Percentiles rank a stretch among this genome's conserved stretches.
Conservation (phyloP, 331 rosid species). For the Malus hybrid region DNA sequence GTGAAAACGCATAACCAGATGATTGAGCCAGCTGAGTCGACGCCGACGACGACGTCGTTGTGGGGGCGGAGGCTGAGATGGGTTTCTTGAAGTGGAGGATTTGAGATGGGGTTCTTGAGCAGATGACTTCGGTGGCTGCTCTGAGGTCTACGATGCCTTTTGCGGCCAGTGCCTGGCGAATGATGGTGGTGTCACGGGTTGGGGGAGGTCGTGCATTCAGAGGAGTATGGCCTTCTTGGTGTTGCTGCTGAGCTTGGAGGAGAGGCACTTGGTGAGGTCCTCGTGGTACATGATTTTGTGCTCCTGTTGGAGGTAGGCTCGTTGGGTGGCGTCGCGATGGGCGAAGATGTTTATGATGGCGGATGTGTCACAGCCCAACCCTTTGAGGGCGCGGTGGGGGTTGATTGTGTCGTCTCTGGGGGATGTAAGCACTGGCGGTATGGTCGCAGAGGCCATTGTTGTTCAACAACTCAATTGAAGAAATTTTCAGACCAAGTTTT, state of each 20-base stretch:
- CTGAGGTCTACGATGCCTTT: conserved; percentile 17
- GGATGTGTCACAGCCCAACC: conserved; percentile 52
- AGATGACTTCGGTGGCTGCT: conserved; percentile 61
- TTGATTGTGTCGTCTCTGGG: conserved; percentile 60
- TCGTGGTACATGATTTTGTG: conserved; percentile 45
- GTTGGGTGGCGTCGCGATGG: conserved; percentile 58
- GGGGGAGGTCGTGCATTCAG: conserved; percentile 64
- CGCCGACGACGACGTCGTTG: conserved; percentile 23
- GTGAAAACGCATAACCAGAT: neutral
- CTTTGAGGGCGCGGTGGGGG: conserved; percentile 79
- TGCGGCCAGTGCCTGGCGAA: conserved; percentile 27
- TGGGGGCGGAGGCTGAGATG: conserved; percentile 41
- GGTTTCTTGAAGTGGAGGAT: conserved; percentile 60
- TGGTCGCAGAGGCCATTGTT: conserved; percentile 19
- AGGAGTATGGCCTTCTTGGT: conserved; percentile 47
- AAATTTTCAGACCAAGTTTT: neutral
- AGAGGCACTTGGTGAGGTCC: conserved; percentile 41
- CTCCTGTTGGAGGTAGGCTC: conserved; percentile 67
- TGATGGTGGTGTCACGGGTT: conserved; percentile 44
- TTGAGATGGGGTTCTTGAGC: conserved; percentile 67
- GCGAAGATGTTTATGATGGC: conserved; percentile 55
- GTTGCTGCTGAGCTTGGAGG: conserved; percentile 49
- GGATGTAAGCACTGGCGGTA: neutral
- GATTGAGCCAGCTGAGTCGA: neutral
- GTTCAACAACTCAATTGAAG: neutral